Evolutionary conservation across 805 yeast genomes (phyloP).

Genomic region (Metschnikowia hibisci): DNA sequence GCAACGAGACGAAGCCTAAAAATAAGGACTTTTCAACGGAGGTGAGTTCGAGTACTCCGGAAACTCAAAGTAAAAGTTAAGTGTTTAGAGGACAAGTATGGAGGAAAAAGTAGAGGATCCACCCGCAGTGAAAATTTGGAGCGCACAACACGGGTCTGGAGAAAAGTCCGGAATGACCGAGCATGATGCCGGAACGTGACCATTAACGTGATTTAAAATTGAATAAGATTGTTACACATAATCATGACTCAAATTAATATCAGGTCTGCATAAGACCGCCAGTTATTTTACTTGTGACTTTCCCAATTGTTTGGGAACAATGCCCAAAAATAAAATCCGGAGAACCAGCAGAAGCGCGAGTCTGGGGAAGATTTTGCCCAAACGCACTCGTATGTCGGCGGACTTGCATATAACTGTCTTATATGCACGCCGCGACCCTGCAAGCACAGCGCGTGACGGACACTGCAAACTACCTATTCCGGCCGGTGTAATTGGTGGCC

Average conservation of each 20-base stretch:
- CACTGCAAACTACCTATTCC: not conserved
- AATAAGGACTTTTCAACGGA: too few species aligned
- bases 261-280: too few species aligned
- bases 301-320: too few species aligned
- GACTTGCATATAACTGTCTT: not conserved
- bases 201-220: too few species aligned
- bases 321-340: conserved; percentile 2
- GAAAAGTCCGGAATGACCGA: conserved; percentile 3
- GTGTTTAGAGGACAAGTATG: not conserved
- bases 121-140: conserved; percentile 2
- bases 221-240: too few species aligned
- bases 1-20: not conserved
- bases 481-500: too few species aligned
- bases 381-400: not conserved
- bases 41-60: not conserved
- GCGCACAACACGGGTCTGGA: conserved; percentile 1
- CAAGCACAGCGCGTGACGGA: not conserved
- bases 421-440: not conserved
- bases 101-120: conserved; percentile 4
- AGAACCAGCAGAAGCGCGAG: conserved; percentile 1
- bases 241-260: too few species aligned
- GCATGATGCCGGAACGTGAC: not conserved
- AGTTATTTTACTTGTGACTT: too few species aligned
- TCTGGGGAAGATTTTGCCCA: conserved; percentile 1
- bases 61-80: too few species aligned